These are phyloP conservation scores for Colletotrichum tabaci DNA, from an alignment of 2,329 filamentous ascomycete species.

Conservation along the genomic window DNA sequence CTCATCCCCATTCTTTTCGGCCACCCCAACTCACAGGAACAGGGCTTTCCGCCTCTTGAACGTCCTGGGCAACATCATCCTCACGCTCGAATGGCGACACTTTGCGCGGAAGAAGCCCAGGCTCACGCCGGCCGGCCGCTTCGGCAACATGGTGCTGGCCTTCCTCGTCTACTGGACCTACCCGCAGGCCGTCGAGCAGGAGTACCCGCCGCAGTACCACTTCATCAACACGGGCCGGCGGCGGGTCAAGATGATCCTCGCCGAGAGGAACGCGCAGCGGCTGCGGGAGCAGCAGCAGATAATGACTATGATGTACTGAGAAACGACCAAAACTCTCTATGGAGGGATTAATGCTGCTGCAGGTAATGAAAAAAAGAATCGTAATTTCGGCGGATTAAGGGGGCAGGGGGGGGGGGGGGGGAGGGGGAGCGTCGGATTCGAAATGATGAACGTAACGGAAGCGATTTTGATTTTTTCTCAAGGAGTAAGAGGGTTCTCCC, in stretches of 20 bases:
- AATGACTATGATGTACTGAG: slow-evolving; percentile 33
- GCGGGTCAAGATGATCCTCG: slow-evolving; percentile 37
- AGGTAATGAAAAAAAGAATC: not conserved
- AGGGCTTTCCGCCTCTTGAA: slow-evolving; percentile 58
- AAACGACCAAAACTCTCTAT: not conserved
- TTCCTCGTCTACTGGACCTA: slow-evolving; percentile 60
- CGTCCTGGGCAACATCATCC: slow-evolving; percentile 54
- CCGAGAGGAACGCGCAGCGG: slow-evolving; percentile 34
- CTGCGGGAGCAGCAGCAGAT: slow-evolving; percentile 36
- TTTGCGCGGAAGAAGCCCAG: slow-evolving; percentile 54
- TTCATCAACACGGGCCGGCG: slow-evolving; percentile 39
- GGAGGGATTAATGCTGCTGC: not conserved
- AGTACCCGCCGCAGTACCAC: slow-evolving; percentile 49
- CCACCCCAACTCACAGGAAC: slow-evolving; percentile 26
- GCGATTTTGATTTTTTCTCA: not conserved
- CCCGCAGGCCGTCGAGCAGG: slow-evolving; percentile 57
- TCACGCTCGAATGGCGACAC: slow-evolving; percentile 56
- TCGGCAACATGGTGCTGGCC: slow-evolving; percentile 48
- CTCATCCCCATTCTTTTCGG: not conserved
- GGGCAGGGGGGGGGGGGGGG: too few species aligned
- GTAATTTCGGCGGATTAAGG: not conserved
- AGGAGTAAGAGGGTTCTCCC: not conserved
- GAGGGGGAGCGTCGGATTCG: too few species aligned
- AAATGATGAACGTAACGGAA: not conserved
- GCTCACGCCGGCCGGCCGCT: slow-evolving; percentile 14